These are phyloP conservation scores for Rhizoclosmatium sp. DNA, from an alignment of 192 early-diverging fungal genomes.

Conservation along the genomic window DNA sequence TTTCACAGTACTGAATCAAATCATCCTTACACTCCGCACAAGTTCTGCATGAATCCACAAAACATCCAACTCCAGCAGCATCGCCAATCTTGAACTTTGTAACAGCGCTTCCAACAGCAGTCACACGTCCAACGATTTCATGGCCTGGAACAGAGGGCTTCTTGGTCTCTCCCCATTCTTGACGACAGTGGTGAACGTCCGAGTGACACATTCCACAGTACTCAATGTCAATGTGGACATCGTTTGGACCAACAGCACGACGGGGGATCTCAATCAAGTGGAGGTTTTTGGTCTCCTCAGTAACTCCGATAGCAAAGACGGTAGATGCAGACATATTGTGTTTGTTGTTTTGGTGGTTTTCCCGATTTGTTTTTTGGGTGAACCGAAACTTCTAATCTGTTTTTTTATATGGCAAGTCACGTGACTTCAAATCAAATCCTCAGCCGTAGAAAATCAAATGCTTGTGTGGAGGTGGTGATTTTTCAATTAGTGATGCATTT, in stretches of 20 bases:
- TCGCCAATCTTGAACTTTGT: slow-evolving; percentile 24
- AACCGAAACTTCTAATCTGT: too few species aligned
- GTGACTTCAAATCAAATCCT: too few species aligned
- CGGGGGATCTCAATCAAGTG: slow-evolving; percentile 8
- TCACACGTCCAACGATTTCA: slow-evolving; percentile 33
- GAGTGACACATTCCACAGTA: slow-evolving; percentile 82
- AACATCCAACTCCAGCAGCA: slow-evolving; percentile 32
- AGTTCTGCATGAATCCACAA: slow-evolving; percentile 21
- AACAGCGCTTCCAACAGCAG: neutral
- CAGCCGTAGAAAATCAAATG: too few species aligned
- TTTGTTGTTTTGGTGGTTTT: neutral
- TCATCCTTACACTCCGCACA: slow-evolving; percentile 21
- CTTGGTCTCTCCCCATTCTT: slow-evolving; percentile 59
- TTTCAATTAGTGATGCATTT: too few species aligned
- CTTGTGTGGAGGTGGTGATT: too few species aligned
- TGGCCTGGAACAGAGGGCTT: slow-evolving; percentile 31
- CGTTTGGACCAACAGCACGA: slow-evolving; percentile 28
- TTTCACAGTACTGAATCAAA: slow-evolving; percentile 26
- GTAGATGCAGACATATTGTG: neutral
- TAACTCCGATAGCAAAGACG: neutral
- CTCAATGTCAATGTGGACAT: slow-evolving; percentile 76
- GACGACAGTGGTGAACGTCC: slow-evolving; percentile 74
- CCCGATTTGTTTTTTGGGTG: neutral
- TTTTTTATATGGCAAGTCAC: too few species aligned
- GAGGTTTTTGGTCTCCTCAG: neutral